phyloP scores from a whole-genome alignment of 2,329 filamentous ascomycete species.

The Rutstroemia sp. region DNA sequence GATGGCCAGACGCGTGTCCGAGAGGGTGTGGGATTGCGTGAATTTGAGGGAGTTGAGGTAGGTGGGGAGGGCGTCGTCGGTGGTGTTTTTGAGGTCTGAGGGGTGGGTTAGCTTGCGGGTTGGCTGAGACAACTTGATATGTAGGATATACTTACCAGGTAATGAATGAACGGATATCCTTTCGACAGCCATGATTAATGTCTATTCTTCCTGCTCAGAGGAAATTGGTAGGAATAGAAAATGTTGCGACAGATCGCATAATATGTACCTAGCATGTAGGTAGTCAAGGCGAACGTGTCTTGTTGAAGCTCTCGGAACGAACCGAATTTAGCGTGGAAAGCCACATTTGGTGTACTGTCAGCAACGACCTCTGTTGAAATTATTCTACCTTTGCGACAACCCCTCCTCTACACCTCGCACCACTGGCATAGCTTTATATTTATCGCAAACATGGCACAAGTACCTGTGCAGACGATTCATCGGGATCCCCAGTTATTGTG shows the following conservation, averaged over 20 bases:
- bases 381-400: neutral
- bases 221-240: neutral
- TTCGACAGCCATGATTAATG: conserved; percentile 7
- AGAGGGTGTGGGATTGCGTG: conserved; percentile 70
- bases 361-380: conserved; percentile 1
- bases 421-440: neutral
- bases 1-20: conserved; percentile 74
- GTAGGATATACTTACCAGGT: conserved; percentile 13
- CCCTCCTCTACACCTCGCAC: neutral
- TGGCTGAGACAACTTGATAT: conserved; percentile 6
- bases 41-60: conserved; percentile 88
- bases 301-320: conserved; percentile 15
- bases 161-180: conserved; percentile 10
- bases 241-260: neutral
- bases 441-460: conserved; percentile 62
- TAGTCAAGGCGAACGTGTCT: conserved; percentile 28
- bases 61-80: conserved; percentile 88
- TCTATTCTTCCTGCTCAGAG: neutral
- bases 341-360: conserved; percentile 21
- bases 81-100: conserved; percentile 89
- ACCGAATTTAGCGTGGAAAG: conserved; percentile 19
- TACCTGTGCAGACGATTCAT: conserved; percentile 89
- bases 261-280: neutral
- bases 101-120: neutral
- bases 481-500: conserved; percentile 98